phyloP scores from a whole-genome alignment of 169 alveolate genomes.

The Toxoplasma gondii region DNA sequence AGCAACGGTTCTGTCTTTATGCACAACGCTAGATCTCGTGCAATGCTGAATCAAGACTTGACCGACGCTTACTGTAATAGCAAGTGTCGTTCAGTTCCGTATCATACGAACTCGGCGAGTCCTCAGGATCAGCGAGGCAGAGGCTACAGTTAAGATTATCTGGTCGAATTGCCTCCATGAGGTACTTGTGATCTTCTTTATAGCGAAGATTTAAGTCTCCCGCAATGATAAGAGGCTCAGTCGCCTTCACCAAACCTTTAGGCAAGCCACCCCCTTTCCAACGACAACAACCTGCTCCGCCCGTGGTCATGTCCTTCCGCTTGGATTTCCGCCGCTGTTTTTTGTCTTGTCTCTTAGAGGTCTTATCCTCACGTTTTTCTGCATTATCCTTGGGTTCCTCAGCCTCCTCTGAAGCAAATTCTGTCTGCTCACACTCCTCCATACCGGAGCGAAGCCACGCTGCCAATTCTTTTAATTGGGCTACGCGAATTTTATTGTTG shows the following conservation, averaged over 20 bases:
- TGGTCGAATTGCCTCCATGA: constrained; percentile 58
- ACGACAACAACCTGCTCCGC: neutral
- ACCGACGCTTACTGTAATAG: constrained; percentile 44
- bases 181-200: constrained; percentile 58
- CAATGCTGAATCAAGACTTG: no score
- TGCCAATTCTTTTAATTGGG: constrained; percentile 77
- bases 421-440: constrained; percentile 66
- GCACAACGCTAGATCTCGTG: no score
- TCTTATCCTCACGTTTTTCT: neutral
- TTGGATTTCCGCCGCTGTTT: neutral
- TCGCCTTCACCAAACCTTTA: constrained; percentile 62
- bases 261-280: constrained; percentile 43
- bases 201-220: constrained; percentile 79
- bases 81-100: constrained; percentile 67
- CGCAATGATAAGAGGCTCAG: constrained; percentile 75
- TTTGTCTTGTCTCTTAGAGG: neutral
- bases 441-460: constrained; percentile 80
- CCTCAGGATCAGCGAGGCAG: constrained; percentile 53
- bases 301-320: neutral
- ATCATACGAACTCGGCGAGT: constrained; percentile 58
- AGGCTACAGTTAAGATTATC: constrained; percentile 61
- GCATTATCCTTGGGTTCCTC: neutral
- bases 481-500: constrained; percentile 71
- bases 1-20: neutral
- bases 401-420: constrained; percentile 72